Evolutionary conservation across 805 yeast species (phyloP), one percentile per base, ranked within the genome.

Genomic region (Ogataea nonfermentans): DNA sequence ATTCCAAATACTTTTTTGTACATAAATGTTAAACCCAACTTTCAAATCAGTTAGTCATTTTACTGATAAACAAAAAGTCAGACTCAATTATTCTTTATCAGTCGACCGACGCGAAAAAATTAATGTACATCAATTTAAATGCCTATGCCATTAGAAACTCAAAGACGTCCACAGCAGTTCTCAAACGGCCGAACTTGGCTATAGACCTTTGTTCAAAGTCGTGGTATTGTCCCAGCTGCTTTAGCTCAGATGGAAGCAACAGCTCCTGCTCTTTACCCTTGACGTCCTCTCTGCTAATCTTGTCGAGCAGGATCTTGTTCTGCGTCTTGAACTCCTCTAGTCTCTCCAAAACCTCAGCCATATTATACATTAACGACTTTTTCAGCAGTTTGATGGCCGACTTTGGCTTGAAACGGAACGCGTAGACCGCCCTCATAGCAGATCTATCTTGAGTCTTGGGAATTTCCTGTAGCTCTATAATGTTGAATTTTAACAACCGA

Each of bases 371-470:
- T 22, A 83, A 52, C 14, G 74, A 63, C 32, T 68, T 63, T 12
- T 56, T 52, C 29, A 76, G 48, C 42, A 63, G 57, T 9, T 56
- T 55, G 38, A 62, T 61, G 8, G 71, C 60, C 13, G 59, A 52
- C 4, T 43, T 43, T 28, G 63, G 65, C 42, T 78, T 79, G 35
- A 51, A 43, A 54, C 88, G 74, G 71, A 88, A 93, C 24, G 90
- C 71, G 57, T 78, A 93, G 20, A 85, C 83, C 1, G 97, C 83
- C 50, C 95, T 79, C 28, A 86, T 79, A 0, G 97, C 95, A 2
- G 95, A 90, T 50, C 98, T 74, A 59, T 93, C 98, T 16, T 79
- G 81, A 7, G 95, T 83, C 53, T 91, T 77, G 9, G 98, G 97
- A 20, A 93, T 84, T 65, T 93, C 99, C 63, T 91, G 98, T 25